Conservation (phyloP, 2,329 filamentous ascomycete species). For the Tolypocladium pustulatum region DNA sequence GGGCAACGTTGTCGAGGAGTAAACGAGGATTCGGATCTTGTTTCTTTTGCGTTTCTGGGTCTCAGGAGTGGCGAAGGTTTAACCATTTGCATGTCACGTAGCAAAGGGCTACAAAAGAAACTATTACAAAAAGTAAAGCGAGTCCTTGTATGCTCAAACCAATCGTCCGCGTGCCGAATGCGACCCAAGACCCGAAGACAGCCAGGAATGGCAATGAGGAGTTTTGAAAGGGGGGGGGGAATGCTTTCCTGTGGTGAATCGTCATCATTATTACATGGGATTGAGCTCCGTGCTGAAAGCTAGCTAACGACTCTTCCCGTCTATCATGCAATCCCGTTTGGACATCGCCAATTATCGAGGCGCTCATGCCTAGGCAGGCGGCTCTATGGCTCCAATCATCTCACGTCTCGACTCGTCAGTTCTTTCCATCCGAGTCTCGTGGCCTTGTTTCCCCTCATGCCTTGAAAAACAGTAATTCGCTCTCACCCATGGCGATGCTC, state of each 20-base stretch:
- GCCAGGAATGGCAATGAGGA: background rate
- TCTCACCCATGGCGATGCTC: background rate
- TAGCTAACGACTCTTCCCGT: background rate
- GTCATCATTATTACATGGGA: background rate
- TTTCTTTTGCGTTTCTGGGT: slow-evolving; percentile 51
- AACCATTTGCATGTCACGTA: slow-evolving; percentile 50
- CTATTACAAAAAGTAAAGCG: slow-evolving; percentile 25
- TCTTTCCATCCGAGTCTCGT: background rate
- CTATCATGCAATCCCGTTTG: background rate
- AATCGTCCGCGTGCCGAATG: background rate
- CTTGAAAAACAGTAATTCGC: background rate
- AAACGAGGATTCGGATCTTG: slow-evolving; percentile 34
- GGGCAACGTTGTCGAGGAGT: slow-evolving; percentile 78
- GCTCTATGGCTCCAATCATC: background rate
- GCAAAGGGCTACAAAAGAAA: slow-evolving; percentile 34
- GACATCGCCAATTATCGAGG: background rate
- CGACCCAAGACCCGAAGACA: background rate
- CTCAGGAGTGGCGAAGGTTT: slow-evolving; percentile 53
- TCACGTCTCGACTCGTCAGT: background rate
- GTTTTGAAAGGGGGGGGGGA: background rate
- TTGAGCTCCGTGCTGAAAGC: background rate
- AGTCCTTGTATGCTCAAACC: slow-evolving; percentile 9
- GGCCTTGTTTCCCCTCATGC: background rate
- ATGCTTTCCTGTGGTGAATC: background rate
- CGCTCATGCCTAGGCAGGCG: background rate